Base-by-base conservation (phyloP, 805 yeast genomes). In the Grigorovia transvaalensis region DNA sequence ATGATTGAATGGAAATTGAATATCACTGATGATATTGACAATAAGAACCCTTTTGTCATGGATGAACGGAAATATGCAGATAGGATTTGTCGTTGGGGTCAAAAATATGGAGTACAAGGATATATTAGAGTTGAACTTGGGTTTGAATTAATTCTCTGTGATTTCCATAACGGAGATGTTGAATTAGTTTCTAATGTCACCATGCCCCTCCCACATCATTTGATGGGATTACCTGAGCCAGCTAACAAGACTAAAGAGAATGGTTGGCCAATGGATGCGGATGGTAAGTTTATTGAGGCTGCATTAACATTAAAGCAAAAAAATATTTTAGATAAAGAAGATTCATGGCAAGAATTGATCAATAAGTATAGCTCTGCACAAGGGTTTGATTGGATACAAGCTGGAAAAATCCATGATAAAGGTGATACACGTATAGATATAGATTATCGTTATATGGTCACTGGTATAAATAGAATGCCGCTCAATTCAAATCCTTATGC, bases 91-190 rank as follows among this genome's bases (percentile, higher is more conserved):
- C 55, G 69, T 19, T 81, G 85, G 85, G 72, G 73, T 9, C 54
- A 70, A 50, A 61, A 70, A 17, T 77, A 76, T 50, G 82, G 82
- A 0, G 64, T 82, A 20, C 83, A 81, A 61, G 87, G 86, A 0
- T 67, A 74, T 23, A 67, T 82, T 6, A 67, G 87, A 56, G 69
- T 81, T 18, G 86, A 82, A 59, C 66, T 78, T 45, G 85, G 85
- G 0, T 82, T 73, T 60, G 87, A 81, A 60, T 71, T 81, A n/a
- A 71, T 81, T 12, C 51, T 81, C 12, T 82, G 87, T 65, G 79
- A 81, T 58, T 80, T 82, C 63, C 51, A 59, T n/a, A 58, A 60
- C 38, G 74, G 71, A n/a, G 73, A 76, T 51, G 46, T 79, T 6
- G 72, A 72, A 52, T 55, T 80, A 38, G 71, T 79, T 7, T 71